phyloP scores from a whole-genome alignment of 352 stramenopile species.

The Globisporangium uncinulatum region DNA sequence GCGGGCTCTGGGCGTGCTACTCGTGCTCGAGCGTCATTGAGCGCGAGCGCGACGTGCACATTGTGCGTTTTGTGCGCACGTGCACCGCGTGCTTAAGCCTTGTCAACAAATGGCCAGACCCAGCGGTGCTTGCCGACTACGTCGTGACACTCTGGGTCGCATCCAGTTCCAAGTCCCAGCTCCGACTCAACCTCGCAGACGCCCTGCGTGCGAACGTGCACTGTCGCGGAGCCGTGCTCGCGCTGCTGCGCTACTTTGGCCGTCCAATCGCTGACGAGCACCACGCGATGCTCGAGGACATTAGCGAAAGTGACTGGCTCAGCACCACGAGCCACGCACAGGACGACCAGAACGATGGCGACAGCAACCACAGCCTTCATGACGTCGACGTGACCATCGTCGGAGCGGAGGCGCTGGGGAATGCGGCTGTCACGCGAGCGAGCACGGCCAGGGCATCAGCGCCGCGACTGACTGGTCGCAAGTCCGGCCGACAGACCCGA shows the following conservation, averaged over 20 bases:
- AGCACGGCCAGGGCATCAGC: not conserved
- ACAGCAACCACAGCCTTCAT: slow-evolving; percentile 12
- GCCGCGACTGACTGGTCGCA: not conserved
- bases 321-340: slow-evolving; percentile 15
- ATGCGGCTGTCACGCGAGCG: not conserved
- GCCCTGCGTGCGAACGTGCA: slow-evolving; percentile 25
- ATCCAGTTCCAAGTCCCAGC: slow-evolving; percentile 27
- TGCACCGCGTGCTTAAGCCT: slow-evolving; percentile 37
- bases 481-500: not conserved
- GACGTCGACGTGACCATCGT: slow-evolving; percentile 8
- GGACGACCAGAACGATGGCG: slow-evolving; percentile 7
- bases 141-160: slow-evolving; percentile 27
- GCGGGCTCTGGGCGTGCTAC: slow-evolving; percentile 42
- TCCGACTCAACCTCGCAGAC: slow-evolving; percentile 42
- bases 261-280: slow-evolving; percentile 17
- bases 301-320: slow-evolving; percentile 31
- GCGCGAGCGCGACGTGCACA: slow-evolving; percentile 35
- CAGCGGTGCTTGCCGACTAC: slow-evolving; percentile 26
- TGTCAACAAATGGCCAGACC: slow-evolving; percentile 47
- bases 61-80: slow-evolving; percentile 43
- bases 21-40: slow-evolving; percentile 51
- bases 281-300: slow-evolving; percentile 21
- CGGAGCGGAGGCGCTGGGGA: not conserved
- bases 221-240: slow-evolving; percentile 23
- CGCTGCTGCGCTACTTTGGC: slow-evolving; percentile 29